These are phyloP conservation scores for Ogataea salicorniae DNA, from an alignment of 805 yeast genomes.

Conservation along the genomic window DNA sequence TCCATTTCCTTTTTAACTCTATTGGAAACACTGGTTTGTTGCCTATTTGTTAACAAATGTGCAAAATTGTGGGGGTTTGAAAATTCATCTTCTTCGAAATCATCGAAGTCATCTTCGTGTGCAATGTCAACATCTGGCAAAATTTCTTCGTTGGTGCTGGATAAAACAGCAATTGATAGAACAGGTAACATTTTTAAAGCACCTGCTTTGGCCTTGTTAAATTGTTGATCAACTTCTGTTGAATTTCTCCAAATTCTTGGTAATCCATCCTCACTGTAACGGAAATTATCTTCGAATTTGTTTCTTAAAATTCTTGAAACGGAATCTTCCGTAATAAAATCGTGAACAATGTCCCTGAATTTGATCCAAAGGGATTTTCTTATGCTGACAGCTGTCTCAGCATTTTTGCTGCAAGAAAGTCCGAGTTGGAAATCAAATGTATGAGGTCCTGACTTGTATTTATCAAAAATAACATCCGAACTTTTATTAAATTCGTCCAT, in stretches of 20 bases:
- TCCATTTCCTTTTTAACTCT: constrained; percentile 74
- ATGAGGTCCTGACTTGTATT: constrained; percentile 21
- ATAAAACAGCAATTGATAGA: constrained; percentile 48
- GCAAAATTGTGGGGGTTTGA: constrained; percentile 40
- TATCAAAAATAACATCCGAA: constrained; percentile 27
- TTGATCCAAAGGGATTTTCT: constrained; percentile 58
- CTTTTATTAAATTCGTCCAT: constrained; percentile 38
- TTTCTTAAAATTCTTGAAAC: constrained; percentile 66
- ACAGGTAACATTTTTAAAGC: constrained; percentile 58
- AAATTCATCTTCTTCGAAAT: constrained; percentile 36
- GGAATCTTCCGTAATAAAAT: constrained; percentile 60
- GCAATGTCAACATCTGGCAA: constrained; percentile 51
- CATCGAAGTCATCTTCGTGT: constrained; percentile 32
- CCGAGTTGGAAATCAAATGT: constrained; percentile 66
- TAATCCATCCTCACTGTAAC: constrained; percentile 75
- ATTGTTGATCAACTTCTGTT: constrained; percentile 65
- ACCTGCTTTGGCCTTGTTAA: constrained; percentile 50
- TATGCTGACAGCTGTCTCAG: constrained; percentile 37
- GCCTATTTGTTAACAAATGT: constrained; percentile 50
- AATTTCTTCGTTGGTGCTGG: constrained; percentile 47
- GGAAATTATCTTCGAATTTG: constrained; percentile 73
- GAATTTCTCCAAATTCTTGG: constrained; percentile 79
- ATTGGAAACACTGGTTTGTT: constrained; percentile 49
- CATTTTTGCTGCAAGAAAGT: constrained; percentile 38
- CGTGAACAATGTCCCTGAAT: constrained; percentile 54